phyloP scores from a whole-genome alignment of 1,284 basidiomycete genomes.

The Ustilago lituana region DNA sequence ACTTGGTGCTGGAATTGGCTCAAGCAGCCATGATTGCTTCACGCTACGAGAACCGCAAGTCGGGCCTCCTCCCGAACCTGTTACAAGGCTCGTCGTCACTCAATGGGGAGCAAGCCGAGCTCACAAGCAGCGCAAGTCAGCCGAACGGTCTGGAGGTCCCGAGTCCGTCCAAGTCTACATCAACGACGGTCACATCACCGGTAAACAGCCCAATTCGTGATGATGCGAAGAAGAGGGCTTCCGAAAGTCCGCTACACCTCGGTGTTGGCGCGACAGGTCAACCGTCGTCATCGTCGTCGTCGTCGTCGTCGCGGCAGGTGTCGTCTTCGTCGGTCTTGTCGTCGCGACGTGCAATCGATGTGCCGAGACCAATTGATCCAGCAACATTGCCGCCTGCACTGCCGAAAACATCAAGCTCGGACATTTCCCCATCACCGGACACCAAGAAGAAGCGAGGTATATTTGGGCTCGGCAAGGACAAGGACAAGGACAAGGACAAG shows the following conservation, averaged over 20 bases:
- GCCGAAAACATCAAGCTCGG: not conserved
- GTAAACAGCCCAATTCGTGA: not conserved
- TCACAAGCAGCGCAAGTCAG: too few species aligned
- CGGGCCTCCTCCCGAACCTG: not conserved
- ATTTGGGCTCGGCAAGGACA: slow-evolving; percentile 29
- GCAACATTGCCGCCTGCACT: not conserved
- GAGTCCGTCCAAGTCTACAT: not conserved
- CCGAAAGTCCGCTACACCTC: slow-evolving; percentile 1
- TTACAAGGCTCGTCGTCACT: too few species aligned
- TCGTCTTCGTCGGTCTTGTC: slow-evolving; percentile 11
- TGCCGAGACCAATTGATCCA: slow-evolving; percentile 34
- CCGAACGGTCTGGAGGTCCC: slow-evolving; percentile 1
- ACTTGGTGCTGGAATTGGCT: slow-evolving; percentile 19
- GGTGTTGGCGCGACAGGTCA: slow-evolving; percentile 8
- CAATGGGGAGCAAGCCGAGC: too few species aligned
- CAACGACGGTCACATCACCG: slow-evolving; percentile 7
- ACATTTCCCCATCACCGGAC: slow-evolving; percentile 21
- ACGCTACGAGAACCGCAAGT: slow-evolving; percentile 16
- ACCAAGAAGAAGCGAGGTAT: slow-evolving; percentile 38
- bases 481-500: slow-evolving; percentile 9
- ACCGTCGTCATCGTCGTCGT: slow-evolving; percentile 9
- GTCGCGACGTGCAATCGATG: slow-evolving; percentile 38
- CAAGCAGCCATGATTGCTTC: slow-evolving; percentile 34
- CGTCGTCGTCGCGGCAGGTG: slow-evolving; percentile 23
- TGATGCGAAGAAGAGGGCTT: not conserved